Evolutionary conservation across 2,329 filamentous ascomycete genomes (phyloP), one percentile per base, ranked within the genome.

Genomic region (Aspergillus glaucus): DNA sequence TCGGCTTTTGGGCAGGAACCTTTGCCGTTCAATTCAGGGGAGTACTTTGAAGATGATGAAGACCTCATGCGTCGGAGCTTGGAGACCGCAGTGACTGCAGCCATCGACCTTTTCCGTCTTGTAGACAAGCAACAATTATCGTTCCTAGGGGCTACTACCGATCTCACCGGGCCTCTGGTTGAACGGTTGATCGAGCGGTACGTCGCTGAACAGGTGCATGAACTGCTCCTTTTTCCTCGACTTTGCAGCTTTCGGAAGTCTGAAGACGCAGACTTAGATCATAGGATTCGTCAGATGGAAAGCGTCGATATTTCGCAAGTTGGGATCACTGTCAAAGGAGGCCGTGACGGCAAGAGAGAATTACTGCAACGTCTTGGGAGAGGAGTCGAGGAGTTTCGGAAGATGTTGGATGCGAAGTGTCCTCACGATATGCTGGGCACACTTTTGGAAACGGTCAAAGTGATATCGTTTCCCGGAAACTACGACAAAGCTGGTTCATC

Each of bases 111-210:
- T 1, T 98, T 98, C 57, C 92, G 97, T 61, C 84, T 85, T 51
- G 92, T 98, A 5, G 93, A 98, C 65, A 95, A 95, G 66, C 88
- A 95, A 61, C 93, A 97, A 61, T 75, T 98, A 24, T 96, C 92
- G 3, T 78, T 95, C 32, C 77, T 98, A 4, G 93, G 91, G 15
- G 88, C 91, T 4, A 95, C 90, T 1, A 98, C 94, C 2, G 90
- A 96, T 63, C 73, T 98, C 45, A 97, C 93, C 0, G 92, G 93
- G 0, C 88, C 91, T 1, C 74, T 94, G 7, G 91, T 98, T 1
- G 94, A 98, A 71, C 84, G 88, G 52, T 78, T 98, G 60, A 96
- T 98, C 55, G 93, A 98, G 69, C 85, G 90, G 43, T 96, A 98
- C 69, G 84, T 98, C 39, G 83, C 88, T 0, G 93, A 97, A 64